Evolutionary conservation across 257 asterid genomes (phyloP).

Genomic region (Schizonepeta tenuifolia): DNA sequence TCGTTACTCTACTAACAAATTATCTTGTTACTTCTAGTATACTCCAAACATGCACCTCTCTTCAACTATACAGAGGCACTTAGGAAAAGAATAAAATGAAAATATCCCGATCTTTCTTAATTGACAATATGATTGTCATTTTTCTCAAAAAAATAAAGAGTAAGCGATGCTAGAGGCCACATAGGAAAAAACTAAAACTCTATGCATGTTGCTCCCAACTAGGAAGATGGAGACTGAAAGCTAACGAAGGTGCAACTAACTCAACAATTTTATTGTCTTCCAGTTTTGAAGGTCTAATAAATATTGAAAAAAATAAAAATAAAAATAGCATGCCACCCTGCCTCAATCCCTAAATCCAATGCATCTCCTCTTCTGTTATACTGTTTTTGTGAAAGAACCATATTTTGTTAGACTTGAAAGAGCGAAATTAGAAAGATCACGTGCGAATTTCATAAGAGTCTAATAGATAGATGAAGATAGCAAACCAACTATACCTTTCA

Average conservation of each 20-base stretch:
- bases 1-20: background rate
- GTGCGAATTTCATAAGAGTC: slow-evolving; percentile 29
- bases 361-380: slow-evolving; percentile 25
- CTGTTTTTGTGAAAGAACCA: background rate
- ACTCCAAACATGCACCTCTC: slow-evolving; percentile 20
- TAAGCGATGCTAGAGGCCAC: background rate
- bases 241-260: slow-evolving; percentile 14
- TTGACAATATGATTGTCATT: background rate
- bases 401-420: slow-evolving; percentile 12
- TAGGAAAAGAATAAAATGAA: background rate
- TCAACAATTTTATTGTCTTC: slow-evolving; percentile 7
- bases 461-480: slow-evolving; percentile 30
- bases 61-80: slow-evolving; percentile 12
- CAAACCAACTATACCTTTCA: slow-evolving; percentile 56
- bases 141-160: slow-evolving; percentile 7
- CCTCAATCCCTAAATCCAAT: slow-evolving; percentile 17
- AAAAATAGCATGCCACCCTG: background rate
- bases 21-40: slow-evolving; percentile 9
- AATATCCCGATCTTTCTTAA: background rate
- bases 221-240: background rate
- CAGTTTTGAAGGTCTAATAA: slow-evolving; percentile 14
- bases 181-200: slow-evolving; percentile 2
- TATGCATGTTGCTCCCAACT: slow-evolving; percentile 1
- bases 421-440: slow-evolving; percentile 12
- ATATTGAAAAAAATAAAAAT: background rate